Evolutionary conservation across 768 basidiomycete species (phyloP), one percentile per base, ranked within the genome.

Genomic region (Agaricus blazei): DNA sequence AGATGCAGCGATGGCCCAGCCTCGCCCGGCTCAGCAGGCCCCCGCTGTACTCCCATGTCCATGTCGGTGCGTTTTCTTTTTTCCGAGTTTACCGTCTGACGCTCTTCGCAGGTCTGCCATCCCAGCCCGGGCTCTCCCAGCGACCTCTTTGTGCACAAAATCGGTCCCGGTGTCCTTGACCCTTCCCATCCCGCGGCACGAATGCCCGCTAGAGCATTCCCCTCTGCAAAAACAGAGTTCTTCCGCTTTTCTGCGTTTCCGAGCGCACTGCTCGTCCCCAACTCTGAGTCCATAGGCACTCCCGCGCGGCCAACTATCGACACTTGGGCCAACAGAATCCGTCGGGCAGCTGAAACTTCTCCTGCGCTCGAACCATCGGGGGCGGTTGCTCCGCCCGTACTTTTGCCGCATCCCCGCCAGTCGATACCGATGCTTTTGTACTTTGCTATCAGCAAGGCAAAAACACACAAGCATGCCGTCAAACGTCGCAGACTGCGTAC

Each of bases 401-500:
- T 48, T 5, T 11, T 48, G 9, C 40, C 54, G 3, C 47, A 48
- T 42, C 54, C 54, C 11, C 12, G 24, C 14, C 1, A n/a, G 23
- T 43, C 54, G 31, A 48, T 55, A 23, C 54, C 54, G n/a, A 55
- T 48, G 54, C 48, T 26, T 23, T 6, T 55, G 12, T 55, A 48
- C 23, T 55, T 55, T 42, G 40, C 47, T 2, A 55, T 41, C 24
- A 29, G 47, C 29, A 55, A 55, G 8, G 54, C 54, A 23, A 46
- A 47, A 19, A 55, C 54, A 1, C 54, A 55, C 38, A 55, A 55
- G n/a, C 54, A 55, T 15, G 37, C 38, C 11, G 47, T 41, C 19
- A 55, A 48, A 42, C 47, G 54, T 15, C 46, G 54, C 40, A 55
- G 38, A 34, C 37, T 55, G 12, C 54, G 54, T 2, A 55, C 54